Percentiles rank a stretch among this genome's conserved stretches.
phyloP scores from a whole-genome alignment of 75 land plant species.

The Sequoia sempervirens region DNA sequence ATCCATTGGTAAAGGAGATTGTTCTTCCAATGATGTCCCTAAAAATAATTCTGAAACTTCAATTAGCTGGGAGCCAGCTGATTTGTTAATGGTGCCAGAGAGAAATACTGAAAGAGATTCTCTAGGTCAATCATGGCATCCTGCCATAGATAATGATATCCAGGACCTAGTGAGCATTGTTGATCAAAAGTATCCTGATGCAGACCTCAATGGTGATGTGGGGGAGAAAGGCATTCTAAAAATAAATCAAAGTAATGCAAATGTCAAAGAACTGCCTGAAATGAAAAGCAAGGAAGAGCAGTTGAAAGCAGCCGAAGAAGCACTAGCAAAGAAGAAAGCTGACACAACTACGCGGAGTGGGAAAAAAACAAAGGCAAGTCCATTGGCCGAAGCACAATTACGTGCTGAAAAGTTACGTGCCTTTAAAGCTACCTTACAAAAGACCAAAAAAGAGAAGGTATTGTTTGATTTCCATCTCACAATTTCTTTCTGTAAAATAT shows the following conservation, averaged over 20 bases:
- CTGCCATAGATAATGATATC: slow-evolving; percentile 64
- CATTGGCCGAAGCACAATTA: slow-evolving; percentile 74
- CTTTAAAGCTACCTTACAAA: slow-evolving; percentile 78
- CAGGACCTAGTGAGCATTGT: slow-evolving; percentile 17
- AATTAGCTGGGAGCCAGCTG: slow-evolving; percentile 54
- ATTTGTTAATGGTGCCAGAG: slow-evolving; percentile 54
- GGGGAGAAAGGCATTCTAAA: slow-evolving; percentile 8
- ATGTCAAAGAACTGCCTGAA: slow-evolving; percentile 37
- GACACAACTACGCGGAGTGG: slow-evolving; percentile 37
- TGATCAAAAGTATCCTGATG: slow-evolving; percentile 13
- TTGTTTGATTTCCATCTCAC: not conserved
- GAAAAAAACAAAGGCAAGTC: slow-evolving; percentile 46
- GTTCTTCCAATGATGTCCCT: slow-evolving; percentile 1
- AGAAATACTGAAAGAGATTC: slow-evolving; percentile 40
- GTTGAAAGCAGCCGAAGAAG: slow-evolving; percentile 33
- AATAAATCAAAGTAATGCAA: slow-evolving; percentile 13
- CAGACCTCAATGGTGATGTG: not conserved
- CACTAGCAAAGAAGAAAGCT: slow-evolving; percentile 41
- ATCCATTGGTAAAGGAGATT: slow-evolving; percentile 10
- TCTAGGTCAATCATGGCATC: slow-evolving; percentile 35
- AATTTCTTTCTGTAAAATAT: not conserved
- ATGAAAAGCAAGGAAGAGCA: slow-evolving; percentile 48
- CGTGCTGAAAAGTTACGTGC: slow-evolving; percentile 82
- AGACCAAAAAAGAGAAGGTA: slow-evolving; percentile 90
- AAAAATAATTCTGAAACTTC: slow-evolving; percentile 6